Base-by-base conservation (phyloP, 495 filamentous ascomycete species). In the Symbiotaphrina buchneri region DNA sequence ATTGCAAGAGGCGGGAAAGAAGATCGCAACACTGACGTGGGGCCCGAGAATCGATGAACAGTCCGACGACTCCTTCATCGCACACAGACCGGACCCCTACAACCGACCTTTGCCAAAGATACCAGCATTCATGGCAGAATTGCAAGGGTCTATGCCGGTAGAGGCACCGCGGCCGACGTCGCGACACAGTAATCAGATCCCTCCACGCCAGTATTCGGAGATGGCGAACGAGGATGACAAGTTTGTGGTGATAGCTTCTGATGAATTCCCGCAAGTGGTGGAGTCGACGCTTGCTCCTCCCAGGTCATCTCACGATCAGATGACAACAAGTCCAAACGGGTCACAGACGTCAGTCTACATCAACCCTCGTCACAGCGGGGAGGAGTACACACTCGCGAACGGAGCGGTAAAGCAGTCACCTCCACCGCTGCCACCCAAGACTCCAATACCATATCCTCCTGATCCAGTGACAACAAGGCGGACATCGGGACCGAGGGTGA, bases 401-500 rank as follows among this genome's bases (percentile, higher is more conserved):
- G 48, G 53, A 18, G 54, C 59, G 31, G 33, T 43, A 30, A 19
- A 26, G 30, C 38, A 37, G 24, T 56, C 56, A 13, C 53, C 59
- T 0, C 83, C 83, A 21, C 83, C 83, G 0, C 43, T 85, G 15
- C 82, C 82, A 6, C 79, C 82, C 7, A 87, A 87, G 49, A 91
- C 77, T 0, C 81, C 81, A 1, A 65, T 87, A 8, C 66, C 60
- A 1, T 71, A 58, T 30, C 55, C 55, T 2, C 45, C 51, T 21
- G 34, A 50, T 27, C 36, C 47, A 23, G 43, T 41, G n/a, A n/a
- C n/a, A n/a, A n/a, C 35, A 41, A 42, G 33, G 37, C 44, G 36
- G 30, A 34, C 24, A 40, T 45, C 4, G 46, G 45, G 31, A 47
- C n/a, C 41, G 15, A 25, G 19, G 33, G 3, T 15, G 25, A 34